Base-by-base conservation (phyloP, 2,329 filamentous ascomycete genomes). In the Teratosphaeria zuluensis region DNA sequence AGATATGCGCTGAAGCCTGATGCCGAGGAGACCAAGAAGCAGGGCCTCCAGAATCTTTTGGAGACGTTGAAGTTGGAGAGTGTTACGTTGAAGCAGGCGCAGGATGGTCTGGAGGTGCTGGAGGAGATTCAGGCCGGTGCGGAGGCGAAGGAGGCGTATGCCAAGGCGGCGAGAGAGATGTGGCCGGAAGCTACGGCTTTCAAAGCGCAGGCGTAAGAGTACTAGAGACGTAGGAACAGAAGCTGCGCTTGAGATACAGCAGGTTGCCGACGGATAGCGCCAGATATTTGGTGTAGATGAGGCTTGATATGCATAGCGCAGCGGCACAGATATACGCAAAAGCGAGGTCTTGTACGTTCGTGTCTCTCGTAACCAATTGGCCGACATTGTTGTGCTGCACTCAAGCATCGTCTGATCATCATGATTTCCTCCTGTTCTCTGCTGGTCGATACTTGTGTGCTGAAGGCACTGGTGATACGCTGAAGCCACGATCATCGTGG, bases 1-100 rank as follows among this genome's bases (percentile, higher is more conserved):
- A 81, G 82, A 61, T 80, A 80, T 60, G 65, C 84, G 1, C 74
- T 92, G 19, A 82, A 84, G 42, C 73, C 78, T 12, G 81, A 80
- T 35, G 79, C 83, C 38, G 77, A 81, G 66, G 68, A 80, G 52
- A 80, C 83, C 35, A 78, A 81, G 67, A 67, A 55, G 33, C 76
- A 81, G 66, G 79, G 77, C 59, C 87, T 88, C 67, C 80, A 84
- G 69, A 81, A 84, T 42, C 73, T 91, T n/a, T 67, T 78, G n/a
- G 77, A 76, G n/a, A 76, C 83, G 9, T 72, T 89, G 12, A 78
- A 81, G 30, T 67, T 81, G 6, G 71, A 80, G 4, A 73, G 68
- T 12, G 75, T 80, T 48, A 79, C 79, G 6, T 74, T 85, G 30
- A 77, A 81, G 51, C 81, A 87, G 60, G 86, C 84, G 1, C 67